Percentiles rank a stretch among this genome's conserved stretches.
These are phyloP conservation scores for Picea mariana DNA, from an alignment of 83 land plant genomes.

Conservation along the genomic window DNA sequence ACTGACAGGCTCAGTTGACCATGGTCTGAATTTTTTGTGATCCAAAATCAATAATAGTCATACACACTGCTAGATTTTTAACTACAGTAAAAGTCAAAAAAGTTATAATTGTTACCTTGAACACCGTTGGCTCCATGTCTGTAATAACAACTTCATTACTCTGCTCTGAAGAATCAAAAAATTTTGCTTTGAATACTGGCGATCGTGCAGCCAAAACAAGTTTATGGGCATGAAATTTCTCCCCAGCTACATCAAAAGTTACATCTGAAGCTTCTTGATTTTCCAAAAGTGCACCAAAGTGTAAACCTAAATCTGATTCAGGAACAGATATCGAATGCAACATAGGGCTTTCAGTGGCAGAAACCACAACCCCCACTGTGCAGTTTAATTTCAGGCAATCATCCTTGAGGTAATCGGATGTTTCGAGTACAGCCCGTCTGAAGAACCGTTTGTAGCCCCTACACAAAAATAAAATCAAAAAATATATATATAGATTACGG, in stretches of 20 bases:
- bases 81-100: background rate
- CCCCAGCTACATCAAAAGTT: slow-evolving; percentile 79
- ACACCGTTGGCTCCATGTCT: slow-evolving; percentile 82
- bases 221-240: slow-evolving; percentile 84
- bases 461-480: no score
- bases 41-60: background rate
- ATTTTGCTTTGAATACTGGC: slow-evolving; percentile 63
- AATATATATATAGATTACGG: no score
- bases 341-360: no score
- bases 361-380: no score
- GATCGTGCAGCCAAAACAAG: slow-evolving; percentile 91
- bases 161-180: slow-evolving; percentile 51
- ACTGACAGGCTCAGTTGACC: background rate
- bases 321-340: slow-evolving; percentile 74
- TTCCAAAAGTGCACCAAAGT: slow-evolving; percentile 84
- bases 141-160: slow-evolving; percentile 51
- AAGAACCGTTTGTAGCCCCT: no score
- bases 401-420: no score
- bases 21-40: background rate
- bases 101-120: slow-evolving; percentile 44
- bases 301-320: slow-evolving; percentile 85
- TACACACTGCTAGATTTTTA: background rate
- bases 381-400: no score
- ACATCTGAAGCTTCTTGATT: slow-evolving; percentile 84
- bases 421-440: no score